Evolutionary conservation across 768 basidiomycete species (phyloP).

Genomic region (Neoboletus subvelutipes): DNA sequence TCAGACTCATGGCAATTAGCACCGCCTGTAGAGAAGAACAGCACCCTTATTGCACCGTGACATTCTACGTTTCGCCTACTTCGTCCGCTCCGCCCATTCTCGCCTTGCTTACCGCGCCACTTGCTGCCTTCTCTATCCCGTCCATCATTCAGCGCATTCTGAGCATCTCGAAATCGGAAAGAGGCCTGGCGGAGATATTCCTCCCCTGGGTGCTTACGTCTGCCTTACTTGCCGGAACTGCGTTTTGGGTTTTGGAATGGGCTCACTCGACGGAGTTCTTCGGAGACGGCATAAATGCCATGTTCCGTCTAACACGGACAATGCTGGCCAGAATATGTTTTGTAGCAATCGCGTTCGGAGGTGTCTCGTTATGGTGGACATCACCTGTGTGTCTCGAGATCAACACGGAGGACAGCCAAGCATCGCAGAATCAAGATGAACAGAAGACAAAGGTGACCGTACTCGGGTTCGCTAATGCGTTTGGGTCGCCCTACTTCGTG

Average conservation of each 20-base stretch:
- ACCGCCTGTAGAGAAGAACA: slow-evolving; percentile 96
- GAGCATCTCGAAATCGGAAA: slow-evolving; percentile 66
- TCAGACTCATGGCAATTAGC: slow-evolving; percentile 75
- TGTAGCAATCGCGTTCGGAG: slow-evolving; percentile 49
- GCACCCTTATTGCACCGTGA: slow-evolving; percentile 83
- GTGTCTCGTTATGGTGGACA: slow-evolving; percentile 65
- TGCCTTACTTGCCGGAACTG: slow-evolving; percentile 55
- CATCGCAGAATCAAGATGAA: slow-evolving; percentile 21
- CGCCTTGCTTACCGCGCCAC: slow-evolving; percentile 58
- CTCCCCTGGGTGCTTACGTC: slow-evolving; percentile 58
- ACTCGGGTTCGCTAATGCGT: slow-evolving; percentile 86
- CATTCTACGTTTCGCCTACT: slow-evolving; percentile 80
- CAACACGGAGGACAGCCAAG: slow-evolving; percentile 26
- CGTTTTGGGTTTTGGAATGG: slow-evolving; percentile 85
- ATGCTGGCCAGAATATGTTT: slow-evolving; percentile 60
- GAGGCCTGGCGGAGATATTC: slow-evolving; percentile 66
- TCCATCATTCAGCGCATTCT: slow-evolving; percentile 55
- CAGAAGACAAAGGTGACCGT: slow-evolving; percentile 52
- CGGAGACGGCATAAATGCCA: slow-evolving; percentile 39
- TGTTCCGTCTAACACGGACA: slow-evolving; percentile 56
- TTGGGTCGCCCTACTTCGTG: slow-evolving; percentile 82
- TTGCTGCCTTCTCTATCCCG: slow-evolving; percentile 57
- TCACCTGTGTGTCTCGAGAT: slow-evolving; percentile 77
- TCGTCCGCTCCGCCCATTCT: slow-evolving; percentile 61
- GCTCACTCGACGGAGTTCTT: slow-evolving; percentile 54